Conservation (phyloP, 2,329 filamentous ascomycete species). For the Clarireedia paspali region DNA sequence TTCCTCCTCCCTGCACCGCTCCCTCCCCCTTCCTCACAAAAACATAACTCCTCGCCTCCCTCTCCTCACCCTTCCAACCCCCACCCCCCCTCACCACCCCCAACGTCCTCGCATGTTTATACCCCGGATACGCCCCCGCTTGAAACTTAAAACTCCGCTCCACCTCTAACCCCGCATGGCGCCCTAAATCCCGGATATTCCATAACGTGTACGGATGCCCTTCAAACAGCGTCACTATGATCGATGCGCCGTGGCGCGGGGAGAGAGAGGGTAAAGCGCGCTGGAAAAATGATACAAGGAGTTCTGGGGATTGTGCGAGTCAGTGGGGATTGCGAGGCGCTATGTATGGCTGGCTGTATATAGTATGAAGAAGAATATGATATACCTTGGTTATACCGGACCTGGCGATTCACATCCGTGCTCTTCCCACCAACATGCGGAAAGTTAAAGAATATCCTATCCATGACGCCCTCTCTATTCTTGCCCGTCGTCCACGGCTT, state of each 20-base stretch:
- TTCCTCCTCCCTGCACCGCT: slow-evolving; percentile 20
- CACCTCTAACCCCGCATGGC: slow-evolving; percentile 67
- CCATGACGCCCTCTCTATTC: slow-evolving; percentile 43
- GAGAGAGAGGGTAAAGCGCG: slow-evolving; percentile 45
- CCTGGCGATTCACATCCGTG: slow-evolving; percentile 90
- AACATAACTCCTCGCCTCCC: slow-evolving; percentile 50
- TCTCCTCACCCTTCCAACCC: slow-evolving; percentile 45
- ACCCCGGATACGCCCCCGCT: slow-evolving; percentile 61
- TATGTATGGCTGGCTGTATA: not conserved
- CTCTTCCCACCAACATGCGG: slow-evolving; percentile 89
- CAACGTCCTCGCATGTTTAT: slow-evolving; percentile 65
- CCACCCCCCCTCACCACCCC: slow-evolving; percentile 49
- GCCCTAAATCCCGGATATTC: slow-evolving; percentile 83
- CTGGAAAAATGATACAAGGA: slow-evolving; percentile 62
- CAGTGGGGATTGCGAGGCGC: not conserved
- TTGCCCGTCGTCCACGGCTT: slow-evolving; percentile 33
- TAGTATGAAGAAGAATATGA: not conserved
- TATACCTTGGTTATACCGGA: slow-evolving; percentile 71
- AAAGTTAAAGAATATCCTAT: slow-evolving; percentile 91
- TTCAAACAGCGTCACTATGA: slow-evolving; percentile 86
- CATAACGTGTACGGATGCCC: slow-evolving; percentile 91
- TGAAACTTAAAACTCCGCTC: slow-evolving; percentile 64
- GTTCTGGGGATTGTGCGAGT: slow-evolving; percentile 34
- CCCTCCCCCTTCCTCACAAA: slow-evolving; percentile 53
- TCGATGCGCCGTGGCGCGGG: slow-evolving; percentile 40